A percentile compares a stretch with the other conserved stretches of the same genome.
Conservation (phyloP, 345 rosid genomes). For the Arabis hirsuta region DNA sequence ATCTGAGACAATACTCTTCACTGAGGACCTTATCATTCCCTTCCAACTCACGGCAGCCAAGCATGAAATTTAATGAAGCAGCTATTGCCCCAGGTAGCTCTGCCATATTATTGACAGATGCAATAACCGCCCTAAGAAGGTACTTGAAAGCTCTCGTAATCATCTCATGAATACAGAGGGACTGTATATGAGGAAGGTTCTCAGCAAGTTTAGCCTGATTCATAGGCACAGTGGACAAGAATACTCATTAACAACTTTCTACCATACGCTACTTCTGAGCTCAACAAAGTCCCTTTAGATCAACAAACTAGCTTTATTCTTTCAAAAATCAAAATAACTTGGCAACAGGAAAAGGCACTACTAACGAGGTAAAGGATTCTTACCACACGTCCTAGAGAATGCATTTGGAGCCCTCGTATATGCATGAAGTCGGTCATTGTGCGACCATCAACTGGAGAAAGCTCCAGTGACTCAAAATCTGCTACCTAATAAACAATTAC, state of each 20-base stretch:
- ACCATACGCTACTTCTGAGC: slow-evolving; percentile 5
- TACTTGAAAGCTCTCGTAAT: slow-evolving; percentile 87
- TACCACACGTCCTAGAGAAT: slow-evolving; percentile 87
- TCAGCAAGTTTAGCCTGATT: slow-evolving; percentile 91
- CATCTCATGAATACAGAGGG: slow-evolving; percentile 95
- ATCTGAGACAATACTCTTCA: slow-evolving; percentile 52
- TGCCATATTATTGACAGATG: slow-evolving; percentile 61
- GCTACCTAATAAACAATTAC: slow-evolving; percentile 62
- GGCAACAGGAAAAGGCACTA: slow-evolving; percentile 18
- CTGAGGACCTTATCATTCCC: slow-evolving; percentile 49
- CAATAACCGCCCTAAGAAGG: slow-evolving; percentile 81
- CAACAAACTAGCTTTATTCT: slow-evolving; percentile 13
- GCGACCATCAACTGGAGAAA: slow-evolving; percentile 98
- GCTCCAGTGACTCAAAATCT: slow-evolving; percentile 95
- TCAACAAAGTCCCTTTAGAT: slow-evolving; percentile 22
- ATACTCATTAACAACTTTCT: slow-evolving; percentile 16
- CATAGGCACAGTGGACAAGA: slow-evolving; percentile 25
- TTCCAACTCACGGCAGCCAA: slow-evolving; percentile 59
- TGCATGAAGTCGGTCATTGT: slow-evolving; percentile 98
- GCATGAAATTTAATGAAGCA: slow-evolving; percentile 74
- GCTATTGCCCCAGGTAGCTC: slow-evolving; percentile 77
- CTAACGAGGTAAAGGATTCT: slow-evolving; percentile 34
- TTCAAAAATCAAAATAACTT: slow-evolving; percentile 14
- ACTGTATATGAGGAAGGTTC: slow-evolving; percentile 90
- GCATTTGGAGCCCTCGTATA: slow-evolving; percentile 90